Conservation (phyloP, 441 rosid species). For the Croton laevigatus region DNA sequence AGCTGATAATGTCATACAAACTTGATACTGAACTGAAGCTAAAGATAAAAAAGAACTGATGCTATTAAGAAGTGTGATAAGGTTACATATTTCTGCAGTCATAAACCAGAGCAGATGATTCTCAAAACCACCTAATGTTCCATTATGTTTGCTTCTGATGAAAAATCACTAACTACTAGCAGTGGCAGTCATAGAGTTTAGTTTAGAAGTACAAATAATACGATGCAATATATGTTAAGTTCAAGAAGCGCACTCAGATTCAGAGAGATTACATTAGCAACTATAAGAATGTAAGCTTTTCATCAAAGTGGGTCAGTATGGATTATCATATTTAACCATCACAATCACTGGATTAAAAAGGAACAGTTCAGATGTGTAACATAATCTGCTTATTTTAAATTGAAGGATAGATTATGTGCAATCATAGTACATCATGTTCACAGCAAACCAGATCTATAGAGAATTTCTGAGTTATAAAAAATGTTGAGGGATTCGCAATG, state of each 20-base stretch:
- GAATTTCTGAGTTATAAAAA: too few species aligned
- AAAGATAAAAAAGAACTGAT: slow-evolving; percentile 4
- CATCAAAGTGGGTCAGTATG: too few species aligned
- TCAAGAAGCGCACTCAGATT: background rate
- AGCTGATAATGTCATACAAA: slow-evolving; percentile 1
- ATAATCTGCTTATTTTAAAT: too few species aligned
- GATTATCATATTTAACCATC: too few species aligned
- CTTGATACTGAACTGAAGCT: background rate
- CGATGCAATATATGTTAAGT: background rate
- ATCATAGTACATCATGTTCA: too few species aligned
- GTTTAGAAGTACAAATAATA: background rate
- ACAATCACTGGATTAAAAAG: too few species aligned
- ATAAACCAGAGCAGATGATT: background rate
- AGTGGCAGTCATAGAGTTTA: background rate
- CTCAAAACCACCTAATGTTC: background rate
- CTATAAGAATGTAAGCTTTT: background rate
- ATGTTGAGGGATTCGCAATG: too few species aligned
- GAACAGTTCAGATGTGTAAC: too few species aligned
- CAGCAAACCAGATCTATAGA: too few species aligned
- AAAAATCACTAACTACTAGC: background rate
- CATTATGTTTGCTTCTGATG: background rate
- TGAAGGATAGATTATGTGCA: too few species aligned
- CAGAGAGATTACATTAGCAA: background rate
- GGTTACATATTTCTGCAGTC: background rate
- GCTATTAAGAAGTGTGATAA: background rate